phyloP scores from a whole-genome alignment of 2,329 filamentous ascomycete species.

The Kalmusia sp. region DNA sequence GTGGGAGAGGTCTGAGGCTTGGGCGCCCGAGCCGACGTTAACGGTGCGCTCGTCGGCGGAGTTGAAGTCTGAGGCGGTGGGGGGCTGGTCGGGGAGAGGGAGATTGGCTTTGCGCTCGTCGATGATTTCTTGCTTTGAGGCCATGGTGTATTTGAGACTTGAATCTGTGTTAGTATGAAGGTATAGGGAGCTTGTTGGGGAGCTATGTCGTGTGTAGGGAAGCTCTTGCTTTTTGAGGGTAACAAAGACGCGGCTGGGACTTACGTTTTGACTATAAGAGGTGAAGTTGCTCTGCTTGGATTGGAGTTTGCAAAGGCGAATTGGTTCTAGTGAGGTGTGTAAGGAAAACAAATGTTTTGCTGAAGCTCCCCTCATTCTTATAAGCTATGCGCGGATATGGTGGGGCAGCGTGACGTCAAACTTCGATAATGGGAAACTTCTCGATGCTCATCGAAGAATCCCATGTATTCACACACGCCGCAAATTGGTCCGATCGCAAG shows the following conservation, averaged over 20 bases:
- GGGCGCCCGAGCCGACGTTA: slow-evolving; percentile 71
- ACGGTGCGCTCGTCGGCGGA: slow-evolving; percentile 72
- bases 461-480: slow-evolving; percentile 5
- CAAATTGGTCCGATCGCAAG: background rate
- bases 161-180: slow-evolving; percentile 13
- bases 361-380: slow-evolving; percentile 6
- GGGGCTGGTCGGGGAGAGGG: slow-evolving; percentile 79
- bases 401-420: slow-evolving; percentile 19
- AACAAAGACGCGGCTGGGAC: background rate
- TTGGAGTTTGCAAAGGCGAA: background rate
- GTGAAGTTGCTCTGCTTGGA: too few species aligned
- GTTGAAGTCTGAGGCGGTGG: slow-evolving; percentile 79
- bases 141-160: slow-evolving; percentile 28
- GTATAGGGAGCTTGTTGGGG: background rate
- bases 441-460: slow-evolving; percentile 18
- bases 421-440: background rate
- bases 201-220: background rate
- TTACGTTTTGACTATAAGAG: background rate
- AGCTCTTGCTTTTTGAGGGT: background rate
- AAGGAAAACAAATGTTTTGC: background rate
- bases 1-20: slow-evolving; percentile 46
- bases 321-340: background rate
- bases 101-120: slow-evolving; percentile 74
- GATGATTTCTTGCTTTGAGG: slow-evolving; percentile 61
- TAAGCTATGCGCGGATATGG: background rate